These are phyloP conservation scores for Alternaria arborescens DNA, from an alignment of 2,329 filamentous ascomycete genomes.

Conservation along the genomic window DNA sequence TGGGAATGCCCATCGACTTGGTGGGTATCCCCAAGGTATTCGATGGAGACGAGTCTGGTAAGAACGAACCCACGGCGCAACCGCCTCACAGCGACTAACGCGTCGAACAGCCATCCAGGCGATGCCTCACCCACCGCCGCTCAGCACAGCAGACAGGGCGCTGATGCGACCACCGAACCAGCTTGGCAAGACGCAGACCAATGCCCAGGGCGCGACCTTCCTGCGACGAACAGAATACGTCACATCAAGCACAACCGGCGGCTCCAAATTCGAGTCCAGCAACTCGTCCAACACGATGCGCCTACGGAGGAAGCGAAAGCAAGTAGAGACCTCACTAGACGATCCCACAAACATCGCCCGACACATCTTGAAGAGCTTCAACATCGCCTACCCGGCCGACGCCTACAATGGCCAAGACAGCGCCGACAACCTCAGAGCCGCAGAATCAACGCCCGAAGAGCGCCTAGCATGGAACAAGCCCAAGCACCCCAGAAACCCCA, in stretches of 20 bases:
- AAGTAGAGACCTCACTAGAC: constrained; percentile 56
- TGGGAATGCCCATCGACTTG: constrained; percentile 96
- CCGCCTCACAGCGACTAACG: constrained; percentile 30
- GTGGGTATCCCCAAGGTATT: constrained; percentile 95
- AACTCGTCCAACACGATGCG: constrained; percentile 58
- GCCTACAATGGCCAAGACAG: constrained; percentile 74
- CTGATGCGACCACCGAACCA: constrained; percentile 85
- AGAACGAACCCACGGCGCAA: constrained; percentile 29
- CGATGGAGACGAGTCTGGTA: constrained; percentile 93
- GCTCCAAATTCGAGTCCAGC: constrained; percentile 60
- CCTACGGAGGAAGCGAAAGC: constrained; percentile 49
- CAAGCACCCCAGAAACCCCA: constrained; percentile 66
- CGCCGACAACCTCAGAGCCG: constrained; percentile 61
- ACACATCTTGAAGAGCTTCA: constrained; percentile 69
- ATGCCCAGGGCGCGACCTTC: constrained; percentile 86
- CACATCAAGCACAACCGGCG: constrained; percentile 60
- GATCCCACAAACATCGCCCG: constrained; percentile 69
- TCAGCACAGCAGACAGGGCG: constrained; percentile 84
- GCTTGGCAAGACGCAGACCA: constrained; percentile 82
- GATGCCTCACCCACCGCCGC: constrained; percentile 71
- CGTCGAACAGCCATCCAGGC: constrained; percentile 76
- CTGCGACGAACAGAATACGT: constrained; percentile 97
- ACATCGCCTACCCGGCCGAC: constrained; percentile 70
- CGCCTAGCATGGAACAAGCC: constrained; percentile 67
- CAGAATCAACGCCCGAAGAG: constrained; percentile 63